phyloP scores from a whole-genome alignment of 2,329 filamentous ascomycete genomes.

The Rhynchosporium agropyri region DNA sequence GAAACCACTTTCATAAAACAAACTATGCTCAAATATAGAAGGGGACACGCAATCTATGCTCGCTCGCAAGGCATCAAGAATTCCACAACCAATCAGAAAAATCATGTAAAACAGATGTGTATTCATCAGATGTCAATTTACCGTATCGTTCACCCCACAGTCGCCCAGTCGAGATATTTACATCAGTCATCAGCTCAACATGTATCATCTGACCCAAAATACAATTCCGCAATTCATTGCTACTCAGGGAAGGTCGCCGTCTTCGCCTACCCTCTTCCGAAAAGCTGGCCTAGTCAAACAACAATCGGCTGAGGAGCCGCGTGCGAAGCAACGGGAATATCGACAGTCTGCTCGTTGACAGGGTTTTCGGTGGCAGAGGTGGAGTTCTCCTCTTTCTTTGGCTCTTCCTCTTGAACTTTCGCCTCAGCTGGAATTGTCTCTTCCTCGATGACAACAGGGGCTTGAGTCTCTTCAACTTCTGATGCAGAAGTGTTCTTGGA shows the following conservation, averaged over 20 bases:
- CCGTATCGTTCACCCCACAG: background rate
- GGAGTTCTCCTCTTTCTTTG: constrained; percentile 13
- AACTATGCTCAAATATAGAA: background rate
- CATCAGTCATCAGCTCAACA: background rate
- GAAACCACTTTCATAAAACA: background rate
- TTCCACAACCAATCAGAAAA: background rate
- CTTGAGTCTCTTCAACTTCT: background rate
- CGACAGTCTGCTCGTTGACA: constrained; percentile 1
- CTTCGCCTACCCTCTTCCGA: constrained; percentile 9
- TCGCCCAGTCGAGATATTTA: background rate
- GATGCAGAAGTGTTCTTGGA: background rate
- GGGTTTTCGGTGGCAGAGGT: constrained; percentile 10
- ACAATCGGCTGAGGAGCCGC: constrained; percentile 23
- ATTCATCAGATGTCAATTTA: background rate
- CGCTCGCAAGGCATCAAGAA: background rate
- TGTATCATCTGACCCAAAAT: background rate
- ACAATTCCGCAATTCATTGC: background rate
- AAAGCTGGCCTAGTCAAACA: constrained; percentile 25
- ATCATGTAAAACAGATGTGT: background rate
- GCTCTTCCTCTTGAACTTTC: background rate
- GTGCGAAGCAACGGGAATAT: constrained; percentile 9
- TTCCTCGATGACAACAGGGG: background rate
- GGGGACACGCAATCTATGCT: constrained; percentile 4
- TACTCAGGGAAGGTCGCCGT: background rate
- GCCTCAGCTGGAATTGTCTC: background rate